These are phyloP conservation scores for Alternaria sp. DNA, from an alignment of 2,329 filamentous ascomycete genomes.

Conservation along the genomic window DNA sequence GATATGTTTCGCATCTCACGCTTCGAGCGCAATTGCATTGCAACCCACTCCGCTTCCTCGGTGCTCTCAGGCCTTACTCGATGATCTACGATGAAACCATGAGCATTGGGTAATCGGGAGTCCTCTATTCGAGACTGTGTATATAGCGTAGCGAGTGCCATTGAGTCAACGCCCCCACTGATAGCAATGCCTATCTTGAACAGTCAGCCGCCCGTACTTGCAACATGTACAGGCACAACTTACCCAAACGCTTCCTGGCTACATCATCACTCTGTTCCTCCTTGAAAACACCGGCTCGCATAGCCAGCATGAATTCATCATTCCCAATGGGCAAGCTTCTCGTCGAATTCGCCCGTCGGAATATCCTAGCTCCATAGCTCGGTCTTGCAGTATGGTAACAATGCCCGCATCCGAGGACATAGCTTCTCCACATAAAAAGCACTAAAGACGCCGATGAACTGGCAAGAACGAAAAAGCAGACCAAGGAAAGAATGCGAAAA, in stretches of 20 bases:
- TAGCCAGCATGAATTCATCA: constrained; percentile 39
- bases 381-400: constrained; percentile 33
- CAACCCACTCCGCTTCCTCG: constrained; percentile 63
- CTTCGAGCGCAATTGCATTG: constrained; percentile 55
- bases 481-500: neutral
- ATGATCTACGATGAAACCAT: constrained; percentile 70
- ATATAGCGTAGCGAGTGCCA: constrained; percentile 86
- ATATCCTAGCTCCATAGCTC: constrained; percentile 22
- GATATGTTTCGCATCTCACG: constrained; percentile 46
- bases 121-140: constrained; percentile 36
- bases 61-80: constrained; percentile 63
- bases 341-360: constrained; percentile 36
- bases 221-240: neutral
- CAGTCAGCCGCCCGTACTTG: constrained; percentile 14
- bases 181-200: constrained; percentile 70
- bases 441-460: constrained; percentile 7
- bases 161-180: constrained; percentile 96
- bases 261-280: neutral
- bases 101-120: constrained; percentile 46
- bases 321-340: constrained; percentile 34
- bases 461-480: neutral
- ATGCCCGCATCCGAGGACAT: constrained; percentile 46
- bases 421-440: constrained; percentile 46
- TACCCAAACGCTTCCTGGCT: constrained; percentile 26
- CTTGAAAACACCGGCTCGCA: constrained; percentile 15